Base-by-base conservation (phyloP, 805 yeast species). In the Schwanniomyces vanrijiae region DNA sequence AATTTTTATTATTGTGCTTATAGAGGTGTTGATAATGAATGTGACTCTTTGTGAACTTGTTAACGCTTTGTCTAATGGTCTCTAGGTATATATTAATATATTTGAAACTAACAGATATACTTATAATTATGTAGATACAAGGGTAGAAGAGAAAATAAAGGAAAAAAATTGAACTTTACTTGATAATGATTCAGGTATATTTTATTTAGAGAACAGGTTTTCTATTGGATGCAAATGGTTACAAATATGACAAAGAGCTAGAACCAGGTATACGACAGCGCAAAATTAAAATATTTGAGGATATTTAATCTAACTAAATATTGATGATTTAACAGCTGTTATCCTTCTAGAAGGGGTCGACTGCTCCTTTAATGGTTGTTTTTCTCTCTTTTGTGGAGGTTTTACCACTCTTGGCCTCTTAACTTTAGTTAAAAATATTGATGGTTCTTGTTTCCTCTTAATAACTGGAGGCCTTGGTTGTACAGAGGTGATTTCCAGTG, bases 301-400 rank as follows among this genome's bases (percentile, higher is more conserved):
- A 25, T 31, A 31, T 28, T n/a, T n/a, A n/a, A 31, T 16, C 47
- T 51, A 63, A 42, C 51, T 55, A 41, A 67, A 66, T 29, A 67
- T 59, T 24, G 71, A 68, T 10, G 70, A 65, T 45, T 56, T 60
- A 24, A 65, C 53, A 22, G 67, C 51, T 40, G 58, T 61, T 19
- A 59, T 52, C 42, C 50, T 39, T 38, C 51, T 45, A 45, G 43
- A 18, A 40, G 44, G 35, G 37, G 40, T 42, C 37, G 49, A n/a
- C 13, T 41, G 35, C 16, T 31, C 35, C 20, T 31, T 31, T 31
- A 31, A 31, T 14, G 35, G 35, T 6, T 14, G 20, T 18, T 37
- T 29, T 11, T 29, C 40, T 18, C 25, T 26, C 20, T 28, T 42
- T n/a, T 20, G 29, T 40, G 43, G 37, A 22, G 48, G 39, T 25